Base-by-base conservation (phyloP, 2,329 filamentous ascomycete genomes). In the Hymenoscyphus albidus region DNA sequence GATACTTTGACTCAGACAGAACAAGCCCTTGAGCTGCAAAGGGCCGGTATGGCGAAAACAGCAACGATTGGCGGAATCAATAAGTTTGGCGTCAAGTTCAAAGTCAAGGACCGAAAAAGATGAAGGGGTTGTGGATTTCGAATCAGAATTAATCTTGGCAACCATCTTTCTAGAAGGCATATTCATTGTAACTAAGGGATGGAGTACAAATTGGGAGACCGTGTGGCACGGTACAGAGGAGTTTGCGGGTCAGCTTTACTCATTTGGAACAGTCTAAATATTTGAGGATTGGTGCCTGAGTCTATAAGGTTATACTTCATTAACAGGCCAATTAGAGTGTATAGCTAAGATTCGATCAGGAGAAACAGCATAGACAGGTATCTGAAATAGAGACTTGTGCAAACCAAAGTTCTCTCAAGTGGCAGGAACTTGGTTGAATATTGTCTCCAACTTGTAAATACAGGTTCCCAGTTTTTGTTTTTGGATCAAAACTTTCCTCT, bases 41-140 rank as follows among this genome's bases (percentile, higher is more conserved):
- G 82, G 65, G 83, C 85, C 18, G 84, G 82, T 74, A 88, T 88
- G 85, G 85, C 84, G 42, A 89, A 89, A 79, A 87, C 85, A 69
- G 79, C 83, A 9, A 88, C 85, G 1, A 81, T 83, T 5, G 84
- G 84, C 44, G 84, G 85, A 14, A 72, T 80, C n/a, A 87, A 83
- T 35, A 86, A 85, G 74, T 79, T 79, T 48, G 86, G 86, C 31
- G 83, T 83, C 75, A 88, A 85, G 77, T 82, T 87, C 68, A 87
- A 86, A 79, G 80, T 88, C 63, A 81, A 84, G 68, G 80, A 85
- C 74, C 80, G 86, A 68, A 89, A 89, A 80, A 80, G 84, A 71
- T 76, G 65, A 62, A 56, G 39, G 14, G 22, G 2, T 3, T 51
- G 64, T 67, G 65, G 13, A 27, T 12, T 12, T 22, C 35, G 32